Evolutionary conservation across 306 rosid species (phyloP), one percentile per base, ranked within the genome.

Genomic region (Quercus robur): DNA sequence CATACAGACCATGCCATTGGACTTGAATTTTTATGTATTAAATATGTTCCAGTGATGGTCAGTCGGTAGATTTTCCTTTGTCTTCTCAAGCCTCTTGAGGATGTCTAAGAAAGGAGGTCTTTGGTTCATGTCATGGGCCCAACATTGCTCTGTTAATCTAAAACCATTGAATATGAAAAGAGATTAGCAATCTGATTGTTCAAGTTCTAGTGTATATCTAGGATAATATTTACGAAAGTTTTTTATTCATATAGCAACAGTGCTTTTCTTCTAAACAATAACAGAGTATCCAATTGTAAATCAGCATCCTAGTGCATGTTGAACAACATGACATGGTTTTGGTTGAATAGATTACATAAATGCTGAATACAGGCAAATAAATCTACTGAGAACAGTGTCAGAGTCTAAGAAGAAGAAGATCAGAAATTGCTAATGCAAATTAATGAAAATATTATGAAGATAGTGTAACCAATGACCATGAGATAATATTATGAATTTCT

Each of bases 21-120:
- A 66, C 69, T 44, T 63, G 56, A 56, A 64, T 15, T 25, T 76
- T 76, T 87, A 93, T 5, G 92, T 41, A 71, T 81, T 55, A 77
- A 92, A 90, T 73, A 94, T 23, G 78, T 72, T 74, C 98, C 98
- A 92, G 80, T 88, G 93, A 88, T 92, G 92, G 64, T 92, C 98
- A 13, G 96, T 18, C 5, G 91, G 91, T 17, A 87, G 74, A 77
- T 51, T 87, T 75, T 89, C 98, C 84, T 94, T 92, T 44, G 88
- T 68, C 91, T 77, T 92, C 73, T 94, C 98, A 49, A 94, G 97
- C 76, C 80, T 86, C 78, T 90, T 92, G 80, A 94, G 93, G 77
- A 94, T 94, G 30, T 92, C 97, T 84, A 94, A 82, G 89, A 94
- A 94, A 49, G 88, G 82, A 58, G 98, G 98, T 74, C 98, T 90